Base-by-base conservation (phyloP, 2,329 filamentous ascomycete species). In the Trichoderma arundinaceum region DNA sequence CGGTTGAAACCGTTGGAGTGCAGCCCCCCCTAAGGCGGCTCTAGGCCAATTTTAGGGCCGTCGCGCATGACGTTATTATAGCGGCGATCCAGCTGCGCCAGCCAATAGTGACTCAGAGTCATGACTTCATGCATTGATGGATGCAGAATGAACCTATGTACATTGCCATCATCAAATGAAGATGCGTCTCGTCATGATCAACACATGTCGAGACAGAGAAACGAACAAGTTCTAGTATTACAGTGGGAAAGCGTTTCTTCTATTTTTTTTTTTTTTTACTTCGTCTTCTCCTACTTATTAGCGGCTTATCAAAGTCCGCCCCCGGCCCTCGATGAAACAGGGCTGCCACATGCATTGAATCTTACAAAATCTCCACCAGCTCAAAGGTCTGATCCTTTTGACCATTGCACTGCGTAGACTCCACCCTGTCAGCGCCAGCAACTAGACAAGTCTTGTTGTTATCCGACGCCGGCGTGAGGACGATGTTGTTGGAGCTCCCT, bases 401-500 rank as follows among this genome's bases (percentile, higher is more conserved):
- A 22, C 71, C 68, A 19, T 70, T 67, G 60, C 77, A 79, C 4
- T 72, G 68, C 7, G 72, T 71, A 13, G 76, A 67, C 35, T 69
- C 70, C 28, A 71, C 39, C 8, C 67, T 64, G 49, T 69, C 57
- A 19, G 64, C 19, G 6, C 69, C 69, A 38, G 69, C 69, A 7
- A 69, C 54, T 38, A 71, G 51, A 22, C 69, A 71, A 2, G 63
- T 66, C 56, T 72, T 72, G 57, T 78, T 79, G 22, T 76, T 75
- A 62, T 79, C 80, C 61, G 79, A 82, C 17, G 74, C 72, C 0
- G 83, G 83, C 9, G 80, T 77, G 22, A 85, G 77, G 0, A 79
- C 73, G 43, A 86, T 78, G 43, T 64, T 65, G 65, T 74, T 77
- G 2, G 73, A 73, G 22, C 76, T 74, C 1, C 78, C 80, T 4